phyloP scores from a whole-genome alignment of 495 filamentous ascomycete species.

The Pseudoneurospora amorphoporcata region DNA sequence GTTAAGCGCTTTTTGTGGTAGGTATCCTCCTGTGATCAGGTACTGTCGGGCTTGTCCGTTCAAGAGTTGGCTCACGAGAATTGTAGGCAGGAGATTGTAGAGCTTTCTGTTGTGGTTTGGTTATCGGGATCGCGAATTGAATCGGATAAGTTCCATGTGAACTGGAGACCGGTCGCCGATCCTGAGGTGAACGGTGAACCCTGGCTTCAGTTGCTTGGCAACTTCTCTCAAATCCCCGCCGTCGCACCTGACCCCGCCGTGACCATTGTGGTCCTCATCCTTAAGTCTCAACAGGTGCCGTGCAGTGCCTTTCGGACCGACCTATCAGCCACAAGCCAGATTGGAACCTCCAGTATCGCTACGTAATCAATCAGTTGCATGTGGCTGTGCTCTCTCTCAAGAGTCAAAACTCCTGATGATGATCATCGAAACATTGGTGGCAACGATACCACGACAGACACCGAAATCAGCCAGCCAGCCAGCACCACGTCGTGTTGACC shows the following conservation, averaged over 20 bases:
- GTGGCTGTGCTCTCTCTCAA: not conserved
- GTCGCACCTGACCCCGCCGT: not conserved
- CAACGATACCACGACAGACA: not conserved
- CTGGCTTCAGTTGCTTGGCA: not conserved
- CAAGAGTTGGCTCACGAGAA: constrained; percentile 16
- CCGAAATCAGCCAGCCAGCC: too few relatives aligned
- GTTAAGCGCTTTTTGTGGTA: not conserved
- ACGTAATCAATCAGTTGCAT: not conserved
- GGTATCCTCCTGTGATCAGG: not conserved
- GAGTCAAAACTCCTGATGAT: not conserved
- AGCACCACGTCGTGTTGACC: not conserved
- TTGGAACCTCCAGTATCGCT: not conserved
- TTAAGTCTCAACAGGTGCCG: not conserved
- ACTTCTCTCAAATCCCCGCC: not conserved
- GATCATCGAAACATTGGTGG: not conserved
- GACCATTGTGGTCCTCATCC: not conserved
- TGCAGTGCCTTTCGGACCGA: not conserved
- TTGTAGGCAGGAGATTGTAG: constrained; percentile 1
- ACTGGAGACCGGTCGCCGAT: not conserved
- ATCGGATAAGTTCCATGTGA: not conserved
- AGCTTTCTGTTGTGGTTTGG: not conserved
- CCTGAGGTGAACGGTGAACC: not conserved
- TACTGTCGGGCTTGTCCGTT: not conserved
- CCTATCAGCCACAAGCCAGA: not conserved
- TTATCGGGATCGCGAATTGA: not conserved